phyloP scores from a whole-genome alignment of 768 basidiomycete species.

The Calocybe cyanea region DNA sequence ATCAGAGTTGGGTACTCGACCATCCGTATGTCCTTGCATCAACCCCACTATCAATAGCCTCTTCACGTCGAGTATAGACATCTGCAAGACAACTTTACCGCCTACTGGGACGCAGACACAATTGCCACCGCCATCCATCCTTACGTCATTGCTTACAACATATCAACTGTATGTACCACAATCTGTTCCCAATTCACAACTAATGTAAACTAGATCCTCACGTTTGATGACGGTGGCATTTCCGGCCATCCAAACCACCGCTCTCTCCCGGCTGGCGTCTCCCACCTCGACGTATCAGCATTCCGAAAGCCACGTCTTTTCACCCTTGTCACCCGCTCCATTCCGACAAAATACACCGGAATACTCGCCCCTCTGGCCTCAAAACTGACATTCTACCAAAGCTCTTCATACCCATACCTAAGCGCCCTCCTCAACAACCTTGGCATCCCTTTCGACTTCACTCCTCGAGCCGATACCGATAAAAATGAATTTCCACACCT shows the following conservation, averaged over 20 bases:
- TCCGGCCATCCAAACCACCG: constrained; percentile 88
- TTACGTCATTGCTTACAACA: constrained; percentile 55
- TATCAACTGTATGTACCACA: constrained; percentile 53
- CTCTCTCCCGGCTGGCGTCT: constrained; percentile 58
- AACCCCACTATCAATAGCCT: constrained; percentile 1
- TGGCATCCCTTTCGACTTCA: neutral
- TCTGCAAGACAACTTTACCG: constrained; percentile 72
- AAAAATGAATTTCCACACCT: constrained; percentile 23
- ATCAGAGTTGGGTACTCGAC: constrained; percentile 59
- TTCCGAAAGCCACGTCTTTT: constrained; percentile 38
- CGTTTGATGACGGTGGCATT: constrained; percentile 75
- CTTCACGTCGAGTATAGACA: constrained; percentile 30
- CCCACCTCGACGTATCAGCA: constrained; percentile 33
- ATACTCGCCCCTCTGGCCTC: constrained; percentile 46
- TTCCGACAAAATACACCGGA: constrained; percentile 58
- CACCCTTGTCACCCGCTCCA: constrained; percentile 55
- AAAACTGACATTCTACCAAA: constrained; percentile 39
- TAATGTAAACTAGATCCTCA: constrained; percentile 60
- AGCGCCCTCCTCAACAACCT: neutral
- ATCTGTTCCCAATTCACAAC: constrained; percentile 2
- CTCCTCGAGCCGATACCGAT: neutral
- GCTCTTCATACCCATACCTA: constrained; percentile 2
- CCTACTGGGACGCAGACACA: constrained; percentile 55
- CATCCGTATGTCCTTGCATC: constrained; percentile 54
- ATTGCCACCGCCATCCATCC: constrained; percentile 57